These are phyloP conservation scores for Globisporangium parvum DNA, from an alignment of 352 stramenopile species.

Conservation along the genomic window DNA sequence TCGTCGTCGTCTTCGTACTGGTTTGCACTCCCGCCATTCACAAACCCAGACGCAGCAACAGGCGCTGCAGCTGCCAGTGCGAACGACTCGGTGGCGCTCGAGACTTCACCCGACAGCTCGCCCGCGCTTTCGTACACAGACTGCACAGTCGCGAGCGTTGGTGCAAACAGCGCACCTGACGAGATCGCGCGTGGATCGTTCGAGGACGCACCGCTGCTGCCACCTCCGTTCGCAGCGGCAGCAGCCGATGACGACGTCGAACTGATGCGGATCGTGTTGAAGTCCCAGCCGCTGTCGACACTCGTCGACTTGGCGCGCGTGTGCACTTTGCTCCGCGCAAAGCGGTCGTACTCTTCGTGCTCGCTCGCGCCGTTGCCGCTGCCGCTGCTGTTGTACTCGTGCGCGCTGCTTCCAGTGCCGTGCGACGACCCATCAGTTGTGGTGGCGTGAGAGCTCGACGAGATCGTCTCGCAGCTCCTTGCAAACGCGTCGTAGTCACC, in stretches of 20 bases:
- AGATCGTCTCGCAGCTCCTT: constrained; percentile 1
- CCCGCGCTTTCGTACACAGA: neutral
- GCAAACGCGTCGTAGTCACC: neutral
- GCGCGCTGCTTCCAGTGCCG: neutral
- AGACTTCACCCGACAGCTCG: neutral
- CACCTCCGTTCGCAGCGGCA: constrained; percentile 11
- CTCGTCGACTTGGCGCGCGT: constrained; percentile 28
- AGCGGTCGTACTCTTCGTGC: constrained; percentile 18
- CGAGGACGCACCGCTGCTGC: constrained; percentile 6
- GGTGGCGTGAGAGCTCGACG: neutral
- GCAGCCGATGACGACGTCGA: constrained; percentile 13
- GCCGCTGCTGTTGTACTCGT: neutral
- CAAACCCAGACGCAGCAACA: neutral
- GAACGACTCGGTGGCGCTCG: neutral
- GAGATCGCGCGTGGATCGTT: neutral
- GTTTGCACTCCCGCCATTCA: neutral
- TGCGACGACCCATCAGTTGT: neutral
- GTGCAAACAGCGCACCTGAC: constrained; percentile 4
- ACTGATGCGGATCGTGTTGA: constrained; percentile 63
- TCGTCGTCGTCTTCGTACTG: constrained; percentile 17
- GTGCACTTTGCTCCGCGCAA: constrained; percentile 33
- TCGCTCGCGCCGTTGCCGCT: neutral
- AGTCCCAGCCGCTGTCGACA: constrained; percentile 68
- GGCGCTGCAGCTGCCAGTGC: neutral
- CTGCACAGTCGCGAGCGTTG: constrained; percentile 6